Evolutionary conservation across 164 flowering plant genomes (phyloP).

Genomic region (Akebia trifoliata): DNA sequence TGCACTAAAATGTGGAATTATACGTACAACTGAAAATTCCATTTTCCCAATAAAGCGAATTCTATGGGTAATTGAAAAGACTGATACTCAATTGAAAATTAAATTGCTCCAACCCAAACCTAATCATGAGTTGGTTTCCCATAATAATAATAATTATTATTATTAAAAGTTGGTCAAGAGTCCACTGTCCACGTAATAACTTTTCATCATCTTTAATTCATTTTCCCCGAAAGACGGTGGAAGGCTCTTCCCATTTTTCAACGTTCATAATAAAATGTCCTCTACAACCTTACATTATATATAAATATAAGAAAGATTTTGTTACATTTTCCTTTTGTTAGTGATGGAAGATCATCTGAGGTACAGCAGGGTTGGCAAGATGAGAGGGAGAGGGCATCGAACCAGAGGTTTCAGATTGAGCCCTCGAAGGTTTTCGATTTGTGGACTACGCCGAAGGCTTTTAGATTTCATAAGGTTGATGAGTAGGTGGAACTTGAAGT

Average conservation of each 20-base stretch:
- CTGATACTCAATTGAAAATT: too few species aligned
- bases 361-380: conserved; percentile 6
- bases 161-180: not conserved
- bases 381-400: conserved; percentile 9
- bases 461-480: conserved; percentile 30
- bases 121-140: too few species aligned
- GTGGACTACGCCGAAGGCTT: conserved; percentile 29
- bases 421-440: conserved; percentile 33
- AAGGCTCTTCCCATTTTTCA: conserved; percentile 10
- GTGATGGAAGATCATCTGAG: conserved; percentile 8
- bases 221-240: not conserved
- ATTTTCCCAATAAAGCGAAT: too few species aligned
- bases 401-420: conserved; percentile 31
- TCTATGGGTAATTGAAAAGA: too few species aligned
- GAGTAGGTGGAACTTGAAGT: conserved; percentile 33
- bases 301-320: not conserved
- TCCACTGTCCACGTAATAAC: conserved; percentile 9
- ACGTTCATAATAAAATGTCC: conserved; percentile 14
- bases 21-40: too few species aligned
- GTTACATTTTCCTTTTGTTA: not conserved
- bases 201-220: not conserved
- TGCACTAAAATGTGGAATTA: too few species aligned
- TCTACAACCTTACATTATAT: not conserved
- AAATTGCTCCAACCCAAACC: too few species aligned
- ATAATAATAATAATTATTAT: too few species aligned